These are phyloP conservation scores for Penicillium sp. DNA, from an alignment of 2,329 filamentous ascomycete genomes.

Conservation along the genomic window DNA sequence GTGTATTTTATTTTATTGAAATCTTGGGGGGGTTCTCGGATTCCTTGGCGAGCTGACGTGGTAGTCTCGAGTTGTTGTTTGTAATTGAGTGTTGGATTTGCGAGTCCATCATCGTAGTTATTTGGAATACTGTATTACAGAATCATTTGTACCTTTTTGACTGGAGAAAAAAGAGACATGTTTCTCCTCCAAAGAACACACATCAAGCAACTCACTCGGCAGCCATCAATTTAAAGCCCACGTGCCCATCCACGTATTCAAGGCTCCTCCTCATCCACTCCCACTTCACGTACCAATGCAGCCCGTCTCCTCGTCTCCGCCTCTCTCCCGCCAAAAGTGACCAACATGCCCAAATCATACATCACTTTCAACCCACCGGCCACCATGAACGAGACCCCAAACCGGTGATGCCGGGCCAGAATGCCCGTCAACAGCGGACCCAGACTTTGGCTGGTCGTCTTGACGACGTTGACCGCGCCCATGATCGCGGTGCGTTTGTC, in stretches of 20 bases:
- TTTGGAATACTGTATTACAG: no score
- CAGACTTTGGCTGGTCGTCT: slow-evolving; percentile 57
- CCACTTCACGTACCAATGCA: background rate
- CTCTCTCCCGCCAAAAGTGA: slow-evolving; percentile 41
- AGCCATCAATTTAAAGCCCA: no score
- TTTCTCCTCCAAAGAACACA: background rate
- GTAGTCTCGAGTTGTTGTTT: no score
- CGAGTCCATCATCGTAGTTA: no score
- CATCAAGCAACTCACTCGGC: no score
- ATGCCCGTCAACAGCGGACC: slow-evolving; percentile 62
- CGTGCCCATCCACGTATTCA: background rate
- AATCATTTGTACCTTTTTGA: no score
- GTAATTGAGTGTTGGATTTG: no score
- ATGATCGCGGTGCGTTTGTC: slow-evolving; percentile 65
- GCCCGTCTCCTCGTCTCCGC: slow-evolving; percentile 12
- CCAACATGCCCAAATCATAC: slow-evolving; percentile 56
- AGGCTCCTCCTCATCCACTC: slow-evolving; percentile 15
- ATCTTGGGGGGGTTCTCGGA: no score
- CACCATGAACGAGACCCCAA: slow-evolving; percentile 59
- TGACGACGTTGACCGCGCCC: slow-evolving; percentile 64
- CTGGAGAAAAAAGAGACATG: no score
- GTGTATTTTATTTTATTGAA: no score
- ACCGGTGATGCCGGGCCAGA: slow-evolving; percentile 50
- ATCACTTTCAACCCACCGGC: slow-evolving; percentile 57
- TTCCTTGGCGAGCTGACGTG: no score